Conservation (phyloP, 345 rosid genomes). For the Aethionema arabicum region DNA sequence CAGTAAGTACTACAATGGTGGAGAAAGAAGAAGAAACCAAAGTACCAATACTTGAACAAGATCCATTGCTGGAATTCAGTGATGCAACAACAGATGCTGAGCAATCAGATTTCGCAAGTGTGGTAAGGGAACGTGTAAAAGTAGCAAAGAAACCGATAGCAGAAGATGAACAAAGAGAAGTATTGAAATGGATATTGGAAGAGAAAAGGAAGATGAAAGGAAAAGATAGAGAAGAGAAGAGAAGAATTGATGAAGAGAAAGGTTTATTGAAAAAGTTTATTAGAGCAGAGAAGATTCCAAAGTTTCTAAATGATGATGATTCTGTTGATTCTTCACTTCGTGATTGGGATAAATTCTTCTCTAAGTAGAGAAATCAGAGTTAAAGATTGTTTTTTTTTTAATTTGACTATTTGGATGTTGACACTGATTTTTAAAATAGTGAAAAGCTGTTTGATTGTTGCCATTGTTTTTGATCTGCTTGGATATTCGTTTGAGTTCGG, state of each 20-base stretch:
- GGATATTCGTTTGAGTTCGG: no score
- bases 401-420: constrained; percentile 23
- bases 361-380: constrained; percentile 24
- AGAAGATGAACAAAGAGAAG: constrained; percentile 69
- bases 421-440: constrained; percentile 26
- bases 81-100: constrained; percentile 27
- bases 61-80: constrained; percentile 29
- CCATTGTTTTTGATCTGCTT: no score
- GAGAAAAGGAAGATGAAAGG: constrained; percentile 70
- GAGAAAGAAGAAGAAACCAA: constrained; percentile 35
- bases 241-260: constrained; percentile 61
- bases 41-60: constrained; percentile 17
- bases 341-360: constrained; percentile 36
- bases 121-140: constrained; percentile 35
- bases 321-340: constrained; percentile 29
- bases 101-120: constrained; percentile 22
- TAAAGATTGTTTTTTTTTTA: constrained; percentile 22
- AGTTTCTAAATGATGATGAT: constrained; percentile 43
- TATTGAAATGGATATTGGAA: constrained; percentile 72
- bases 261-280: constrained; percentile 67
- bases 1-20: constrained; percentile 17
- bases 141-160: constrained; percentile 50
- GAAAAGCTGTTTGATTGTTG: not conserved
- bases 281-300: constrained; percentile 52
- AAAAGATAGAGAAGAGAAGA: constrained; percentile 48